Evolutionary conservation across 2,329 filamentous ascomycete genomes (phyloP).

Genomic region (Colletotrichum neosansevieriae): DNA sequence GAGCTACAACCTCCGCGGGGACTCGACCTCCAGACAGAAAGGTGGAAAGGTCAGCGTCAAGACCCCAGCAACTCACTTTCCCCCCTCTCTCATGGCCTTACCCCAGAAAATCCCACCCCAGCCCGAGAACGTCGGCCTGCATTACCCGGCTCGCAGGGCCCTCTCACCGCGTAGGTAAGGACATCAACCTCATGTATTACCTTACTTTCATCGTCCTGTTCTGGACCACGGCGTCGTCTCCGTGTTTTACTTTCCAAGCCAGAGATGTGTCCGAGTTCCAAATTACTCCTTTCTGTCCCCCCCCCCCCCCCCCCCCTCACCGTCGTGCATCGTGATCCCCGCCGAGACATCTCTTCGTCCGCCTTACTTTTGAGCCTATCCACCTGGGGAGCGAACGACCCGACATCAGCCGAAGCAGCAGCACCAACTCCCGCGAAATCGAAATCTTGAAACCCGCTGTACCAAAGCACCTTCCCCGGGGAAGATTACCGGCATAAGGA

Average conservation of each 20-base stretch:
- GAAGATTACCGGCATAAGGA: conserved; percentile 4
- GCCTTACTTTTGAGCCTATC: neutral
- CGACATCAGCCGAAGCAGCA: neutral
- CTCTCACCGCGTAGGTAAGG: too few relatives aligned
- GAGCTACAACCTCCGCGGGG: too few relatives aligned
- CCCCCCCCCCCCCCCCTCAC: conserved; percentile 7
- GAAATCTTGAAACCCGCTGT: conserved; percentile 22
- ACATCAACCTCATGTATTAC: neutral
- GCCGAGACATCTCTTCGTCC: neutral
- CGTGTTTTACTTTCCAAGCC: conserved; percentile 8
- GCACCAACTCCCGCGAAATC: conserved; percentile 10
- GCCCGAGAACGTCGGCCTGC: neutral
- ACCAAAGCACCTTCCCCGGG: conserved; percentile 23
- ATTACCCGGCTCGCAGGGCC: neutral
- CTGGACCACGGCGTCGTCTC: neutral
- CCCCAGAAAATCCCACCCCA: conserved; percentile 19
- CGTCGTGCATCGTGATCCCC: neutral
- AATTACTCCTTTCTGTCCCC: neutral
- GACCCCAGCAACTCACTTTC: conserved; percentile 9
- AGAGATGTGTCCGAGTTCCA: neutral
- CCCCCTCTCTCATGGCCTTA: neutral
- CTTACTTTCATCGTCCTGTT: neutral
- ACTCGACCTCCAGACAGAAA: conserved; percentile 6
- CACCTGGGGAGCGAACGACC: neutral
- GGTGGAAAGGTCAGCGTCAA: neutral